Conservation (phyloP, 31 red algal species). For the Bonnemaisonia californica region DNA sequence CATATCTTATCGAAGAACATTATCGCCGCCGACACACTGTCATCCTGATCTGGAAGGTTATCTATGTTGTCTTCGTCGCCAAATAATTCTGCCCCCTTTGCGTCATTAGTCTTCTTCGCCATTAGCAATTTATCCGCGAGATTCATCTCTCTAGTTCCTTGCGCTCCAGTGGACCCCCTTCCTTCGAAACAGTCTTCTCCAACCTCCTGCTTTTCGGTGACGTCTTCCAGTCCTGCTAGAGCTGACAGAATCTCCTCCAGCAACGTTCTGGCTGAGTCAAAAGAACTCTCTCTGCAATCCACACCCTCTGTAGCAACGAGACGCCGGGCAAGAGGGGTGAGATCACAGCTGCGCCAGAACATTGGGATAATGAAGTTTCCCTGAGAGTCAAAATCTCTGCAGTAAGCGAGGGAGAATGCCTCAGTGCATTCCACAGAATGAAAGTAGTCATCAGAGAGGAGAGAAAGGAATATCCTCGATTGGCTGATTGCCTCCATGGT, state of each 20-base stretch:
- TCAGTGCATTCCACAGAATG: slow-evolving; percentile 71
- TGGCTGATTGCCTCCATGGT: slow-evolving; percentile 57
- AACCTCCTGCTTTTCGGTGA: not conserved
- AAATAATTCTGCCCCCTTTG: slow-evolving; percentile 6
- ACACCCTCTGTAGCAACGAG: slow-evolving; percentile 71
- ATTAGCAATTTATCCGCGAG: slow-evolving; percentile 65
- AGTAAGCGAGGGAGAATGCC: slow-evolving; percentile 68
- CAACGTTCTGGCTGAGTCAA: slow-evolving; percentile 55
- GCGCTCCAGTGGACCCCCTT: not conserved
- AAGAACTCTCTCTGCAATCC: slow-evolving; percentile 59
- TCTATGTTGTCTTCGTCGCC: slow-evolving; percentile 12
- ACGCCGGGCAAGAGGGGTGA: slow-evolving; percentile 56
- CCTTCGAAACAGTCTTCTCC: slow-evolving; percentile 19
- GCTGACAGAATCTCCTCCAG: slow-evolving; percentile 59
- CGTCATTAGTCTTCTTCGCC: slow-evolving; percentile 47
- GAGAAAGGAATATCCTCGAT: slow-evolving; percentile 58
- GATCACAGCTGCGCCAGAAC: slow-evolving; percentile 63
- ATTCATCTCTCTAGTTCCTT: slow-evolving; percentile 22
- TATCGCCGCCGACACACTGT: slow-evolving; percentile 17
- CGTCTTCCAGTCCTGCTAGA: slow-evolving; percentile 23
- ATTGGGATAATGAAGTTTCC: slow-evolving; percentile 76
- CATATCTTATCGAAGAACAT: slow-evolving; percentile 67
- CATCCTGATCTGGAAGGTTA: slow-evolving; percentile 17
- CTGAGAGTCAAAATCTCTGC: slow-evolving; percentile 69
- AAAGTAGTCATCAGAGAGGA: slow-evolving; percentile 69